phyloP scores from a whole-genome alignment of 805 yeast genomes.

The Yarrowia sp. region DNA sequence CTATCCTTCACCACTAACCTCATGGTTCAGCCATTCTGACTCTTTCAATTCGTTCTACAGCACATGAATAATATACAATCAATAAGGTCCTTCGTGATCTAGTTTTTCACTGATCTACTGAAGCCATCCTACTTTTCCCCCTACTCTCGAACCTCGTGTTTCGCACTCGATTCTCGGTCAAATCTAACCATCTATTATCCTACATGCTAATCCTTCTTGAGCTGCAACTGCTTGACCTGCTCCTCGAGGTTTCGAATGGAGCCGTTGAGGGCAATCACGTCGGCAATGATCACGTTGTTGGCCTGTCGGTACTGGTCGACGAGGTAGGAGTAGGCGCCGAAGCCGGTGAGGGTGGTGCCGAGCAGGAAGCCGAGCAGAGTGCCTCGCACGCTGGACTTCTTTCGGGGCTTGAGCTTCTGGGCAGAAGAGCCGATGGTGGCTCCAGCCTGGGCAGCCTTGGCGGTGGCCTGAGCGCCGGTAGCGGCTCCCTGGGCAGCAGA shows the following conservation, averaged over 20 bases:
- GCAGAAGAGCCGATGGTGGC: constrained; percentile 34
- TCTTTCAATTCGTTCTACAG: no score
- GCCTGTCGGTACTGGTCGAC: constrained; percentile 78
- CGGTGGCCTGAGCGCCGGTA: constrained; percentile 31
- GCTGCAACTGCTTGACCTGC: constrained; percentile 56
- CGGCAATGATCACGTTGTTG: constrained; percentile 74
- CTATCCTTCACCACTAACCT: no score
- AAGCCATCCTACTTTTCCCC: no score
- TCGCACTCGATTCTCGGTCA: not conserved
- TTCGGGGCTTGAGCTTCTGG: constrained; percentile 34
- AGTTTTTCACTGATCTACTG: no score
- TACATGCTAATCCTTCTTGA: constrained; percentile 31
- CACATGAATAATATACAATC: no score
- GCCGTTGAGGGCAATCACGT: constrained; percentile 72
- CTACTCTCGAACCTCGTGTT: no score
- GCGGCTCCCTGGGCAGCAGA: constrained; percentile 14
- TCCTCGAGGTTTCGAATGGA: constrained; percentile 71
- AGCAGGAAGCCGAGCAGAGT: constrained; percentile 75
- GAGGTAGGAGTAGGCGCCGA: constrained; percentile 76
- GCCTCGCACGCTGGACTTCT: constrained; percentile 40
- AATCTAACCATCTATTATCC: constrained; percentile 22
- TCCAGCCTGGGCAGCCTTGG: constrained; percentile 37
- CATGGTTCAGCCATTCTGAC: no score
- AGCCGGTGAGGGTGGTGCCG: constrained; percentile 78
- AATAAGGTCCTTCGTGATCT: no score